These are phyloP conservation scores for Aristolochia californica DNA, from an alignment of 164 flowering plant species.

Conservation along the genomic window DNA sequence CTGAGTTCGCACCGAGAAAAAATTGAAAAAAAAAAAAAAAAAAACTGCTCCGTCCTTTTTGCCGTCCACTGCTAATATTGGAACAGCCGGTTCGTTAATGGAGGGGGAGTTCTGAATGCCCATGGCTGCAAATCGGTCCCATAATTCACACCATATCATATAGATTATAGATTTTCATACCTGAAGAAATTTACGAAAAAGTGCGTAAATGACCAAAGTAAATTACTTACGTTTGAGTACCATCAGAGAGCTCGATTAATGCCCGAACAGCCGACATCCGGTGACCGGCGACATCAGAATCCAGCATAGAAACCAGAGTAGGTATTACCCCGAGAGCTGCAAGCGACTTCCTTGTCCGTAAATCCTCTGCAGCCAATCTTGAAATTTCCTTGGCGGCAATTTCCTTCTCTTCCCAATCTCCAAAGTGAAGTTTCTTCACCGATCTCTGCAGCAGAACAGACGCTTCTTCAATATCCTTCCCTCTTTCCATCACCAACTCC, in stretches of 20 bases:
- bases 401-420: conserved; percentile 42
- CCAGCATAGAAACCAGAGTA: conserved; percentile 60
- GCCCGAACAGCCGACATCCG: conserved; percentile 51
- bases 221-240: conserved; percentile 64
- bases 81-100: neutral
- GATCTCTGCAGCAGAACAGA: conserved; percentile 40
- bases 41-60: too few species aligned
- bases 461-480: conserved; percentile 37
- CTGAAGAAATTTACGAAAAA: too few species aligned
- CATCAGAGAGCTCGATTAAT: conserved; percentile 60
- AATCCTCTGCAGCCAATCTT: conserved; percentile 41
- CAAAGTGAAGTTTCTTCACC: conserved; percentile 81
- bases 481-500: conserved; percentile 4
- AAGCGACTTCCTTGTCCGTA: conserved; percentile 36
- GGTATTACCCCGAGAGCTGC: conserved; percentile 78
- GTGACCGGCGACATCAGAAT: conserved; percentile 25
- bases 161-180: neutral
- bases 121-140: neutral
- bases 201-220: neutral
- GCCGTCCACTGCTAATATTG: too few species aligned
- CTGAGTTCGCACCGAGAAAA: too few species aligned
- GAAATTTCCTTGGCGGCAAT: conserved; percentile 48
- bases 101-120: neutral
- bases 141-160: neutral
- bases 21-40: too few species aligned